Conservation (phyloP, 2,329 filamentous ascomycete genomes). For the Pseudopyricularia cyperi region DNA sequence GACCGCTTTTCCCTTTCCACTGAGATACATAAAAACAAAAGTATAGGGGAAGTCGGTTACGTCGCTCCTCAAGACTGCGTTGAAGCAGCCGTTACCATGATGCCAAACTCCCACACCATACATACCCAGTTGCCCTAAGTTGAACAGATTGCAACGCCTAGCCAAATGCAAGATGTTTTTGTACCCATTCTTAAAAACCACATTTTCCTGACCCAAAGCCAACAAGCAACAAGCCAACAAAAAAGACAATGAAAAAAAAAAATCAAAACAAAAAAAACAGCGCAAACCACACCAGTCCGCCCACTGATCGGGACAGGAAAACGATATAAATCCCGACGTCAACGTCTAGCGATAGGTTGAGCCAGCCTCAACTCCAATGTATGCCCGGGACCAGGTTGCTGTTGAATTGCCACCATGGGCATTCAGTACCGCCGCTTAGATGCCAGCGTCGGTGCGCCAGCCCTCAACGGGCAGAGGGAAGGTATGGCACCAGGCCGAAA, state of each 20-base stretch:
- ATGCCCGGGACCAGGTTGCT: not conserved
- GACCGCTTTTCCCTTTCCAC: too few species aligned
- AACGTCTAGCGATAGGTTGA: not conserved
- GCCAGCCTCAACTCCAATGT: not conserved
- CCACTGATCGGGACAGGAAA: not conserved
- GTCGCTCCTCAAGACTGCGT: constrained; percentile 18
- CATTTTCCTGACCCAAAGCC: constrained; percentile 1
- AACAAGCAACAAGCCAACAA: not conserved
- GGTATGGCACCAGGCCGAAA: constrained; percentile 69
- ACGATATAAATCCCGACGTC: not conserved
- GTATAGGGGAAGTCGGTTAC: too few species aligned
- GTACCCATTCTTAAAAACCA: constrained; percentile 10
- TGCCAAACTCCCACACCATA: constrained; percentile 14
- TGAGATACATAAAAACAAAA: too few species aligned
- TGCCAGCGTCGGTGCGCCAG: constrained; percentile 48
- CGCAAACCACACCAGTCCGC: not conserved
- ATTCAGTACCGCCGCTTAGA: constrained; percentile 24
- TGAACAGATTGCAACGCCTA: constrained; percentile 20
- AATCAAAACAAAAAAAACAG: constrained; percentile 4
- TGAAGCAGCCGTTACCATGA: constrained; percentile 22
- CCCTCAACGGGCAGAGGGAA: constrained; percentile 88
- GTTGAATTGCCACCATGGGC: not conserved
- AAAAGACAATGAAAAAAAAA: constrained; percentile 2
- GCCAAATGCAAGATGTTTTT: constrained; percentile 17
- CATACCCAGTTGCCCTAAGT: constrained; percentile 11